phyloP scores from a whole-genome alignment of 2,329 filamentous ascomycete genomes.

The Diaporthe sp. region DNA sequence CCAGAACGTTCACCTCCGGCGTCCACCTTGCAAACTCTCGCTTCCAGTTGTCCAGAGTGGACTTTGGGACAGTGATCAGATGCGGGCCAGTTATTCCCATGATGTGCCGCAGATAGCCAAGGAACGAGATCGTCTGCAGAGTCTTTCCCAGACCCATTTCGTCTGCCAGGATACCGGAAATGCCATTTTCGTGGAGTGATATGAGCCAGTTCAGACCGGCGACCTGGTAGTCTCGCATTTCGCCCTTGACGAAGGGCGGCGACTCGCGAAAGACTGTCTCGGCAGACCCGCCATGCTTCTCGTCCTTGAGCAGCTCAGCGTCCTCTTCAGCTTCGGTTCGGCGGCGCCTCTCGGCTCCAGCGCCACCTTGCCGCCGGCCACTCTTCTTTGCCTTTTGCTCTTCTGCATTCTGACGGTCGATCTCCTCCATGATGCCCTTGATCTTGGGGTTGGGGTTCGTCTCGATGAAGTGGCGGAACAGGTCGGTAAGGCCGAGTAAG shows the following conservation, averaged over 20 bases:
- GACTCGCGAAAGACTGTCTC: slow-evolving; percentile 95
- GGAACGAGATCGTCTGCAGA: slow-evolving; percentile 94
- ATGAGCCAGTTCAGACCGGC: slow-evolving; percentile 97
- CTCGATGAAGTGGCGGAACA: slow-evolving; percentile 99
- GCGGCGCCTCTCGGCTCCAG: slow-evolving; percentile 79
- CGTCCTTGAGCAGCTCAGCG: slow-evolving; percentile 86
- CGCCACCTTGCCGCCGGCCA: slow-evolving; percentile 84
- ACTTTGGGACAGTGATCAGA: slow-evolving; percentile 92
- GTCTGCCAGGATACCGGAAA: slow-evolving; percentile 96
- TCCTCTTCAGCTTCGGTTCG: slow-evolving; percentile 98
- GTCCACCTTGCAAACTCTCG: slow-evolving; percentile 95
- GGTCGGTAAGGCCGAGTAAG: slow-evolving; percentile 90
- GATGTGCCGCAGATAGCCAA: slow-evolving; percentile 93
- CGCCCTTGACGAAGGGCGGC: slow-evolving; percentile 85
- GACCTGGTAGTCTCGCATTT: slow-evolving; percentile 97
- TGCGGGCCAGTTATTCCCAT: slow-evolving; percentile 92
- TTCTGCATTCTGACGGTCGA: slow-evolving; percentile 91
- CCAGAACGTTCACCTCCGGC: slow-evolving; percentile 92
- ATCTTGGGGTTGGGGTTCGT: slow-evolving; percentile 96
- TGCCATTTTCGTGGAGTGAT: slow-evolving; percentile 97
- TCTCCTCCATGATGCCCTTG: slow-evolving; percentile 91
- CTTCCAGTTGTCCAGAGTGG: slow-evolving; percentile 98
- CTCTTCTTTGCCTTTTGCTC: slow-evolving; percentile 77
- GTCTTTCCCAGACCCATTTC: slow-evolving; percentile 99
- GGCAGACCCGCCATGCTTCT: slow-evolving; percentile 86